Evolutionary conservation across 148 eudicot genomes (phyloP), one percentile per base, ranked within the genome.

Genomic region (Talinum fruticosum): DNA sequence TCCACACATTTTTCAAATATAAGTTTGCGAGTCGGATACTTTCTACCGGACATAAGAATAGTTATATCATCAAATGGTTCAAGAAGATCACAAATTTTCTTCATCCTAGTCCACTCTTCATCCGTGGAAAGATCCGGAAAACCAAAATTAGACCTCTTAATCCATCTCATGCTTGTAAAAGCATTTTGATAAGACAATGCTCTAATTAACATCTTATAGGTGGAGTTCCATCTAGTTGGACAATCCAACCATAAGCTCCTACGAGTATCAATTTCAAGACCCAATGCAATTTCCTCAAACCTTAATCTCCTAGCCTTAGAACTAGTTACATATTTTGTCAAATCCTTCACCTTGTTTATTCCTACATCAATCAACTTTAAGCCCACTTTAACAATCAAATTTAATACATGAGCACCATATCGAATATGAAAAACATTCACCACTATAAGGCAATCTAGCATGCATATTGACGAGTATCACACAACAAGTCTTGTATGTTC

Each of bases 161-260:
- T 23, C 37, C 30, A 23, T 71, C 75, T 4, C 44, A 76, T 4
- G 66, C 16, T 8, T 10, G 21, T 18, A 73, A 57, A 54, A n/a
- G 33, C 66, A 33, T 8, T 1, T 23, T 21, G 32, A 41, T 53
- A 73, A 23, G 8, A 1, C 8, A 21, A 23, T 34, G 66, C 66
- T 30, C 44, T 73, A 10, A 4, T 3, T 21, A 75, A 34, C 78
- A 62, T 64, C 44, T 36, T 57, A 10, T n/a, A 71, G 16, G 73
- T 71, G 15, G 62, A 72, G 34, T 72, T 49, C 75, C 37, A 72
- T 33, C 38, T 72, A 28, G 62, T 49, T 14, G 13, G 34, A 72
- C 75, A 72, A 49, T 72, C 76, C 32, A 74, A 57, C 23, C 4
- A 23, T 21, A 73, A 33, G 21, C 76, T 30, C 23, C 7, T 73